Evolutionary conservation across 192 early-diverging fungal genomes (phyloP), one percentile per base, ranked within the genome.

Genomic region (Entomortierella parvispora): DNA sequence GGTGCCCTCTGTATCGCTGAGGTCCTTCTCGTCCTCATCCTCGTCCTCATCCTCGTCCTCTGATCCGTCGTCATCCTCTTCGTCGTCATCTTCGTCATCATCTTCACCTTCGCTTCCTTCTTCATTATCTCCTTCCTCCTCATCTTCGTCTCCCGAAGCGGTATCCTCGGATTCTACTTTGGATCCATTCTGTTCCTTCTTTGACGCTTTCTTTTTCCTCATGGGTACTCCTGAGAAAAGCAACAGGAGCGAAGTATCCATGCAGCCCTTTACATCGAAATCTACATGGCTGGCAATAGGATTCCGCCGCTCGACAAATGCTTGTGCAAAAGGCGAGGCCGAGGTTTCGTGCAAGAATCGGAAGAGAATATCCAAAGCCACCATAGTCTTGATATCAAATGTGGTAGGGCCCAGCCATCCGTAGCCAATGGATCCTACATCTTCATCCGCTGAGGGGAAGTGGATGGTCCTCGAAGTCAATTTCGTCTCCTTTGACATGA

Each of bases 341-440:
- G 90, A 68, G 18, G 83, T 86, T 37, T 93, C 92, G 11, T 87
- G 84, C 54, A 96, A 70, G 58, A 88, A 95, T 7, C 89, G 84
- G 47, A 91, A 71, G 44, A 96, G 70, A 32, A 96, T 87, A 52
- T 93, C 89, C 4, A 95, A 61, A 1, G 89, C 90, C 11, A 88
- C 58, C 46, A 83, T 79, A 2, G 85, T 85, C 34, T 85, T 80
- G 8, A 89, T 65, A 52, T 95, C 91, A 20, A 84, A 82, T 0
- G 86, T 81, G 7, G 51, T 69, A 10, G 94, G 94, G 0, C 94
- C 94, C 1, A 84, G 85, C 94, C 94, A 96, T 29, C 84, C 88
- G 60, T 85, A 88, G 12, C 69, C 79, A 18, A 92, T 78, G 9
- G 91, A 89, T 7, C 92, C 91, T 18, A 87, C 62, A 25, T 89